Evolutionary conservation across 495 filamentous ascomycete species (phyloP), one percentile per base, ranked within the genome.

Genomic region (Neurospora africana): DNA sequence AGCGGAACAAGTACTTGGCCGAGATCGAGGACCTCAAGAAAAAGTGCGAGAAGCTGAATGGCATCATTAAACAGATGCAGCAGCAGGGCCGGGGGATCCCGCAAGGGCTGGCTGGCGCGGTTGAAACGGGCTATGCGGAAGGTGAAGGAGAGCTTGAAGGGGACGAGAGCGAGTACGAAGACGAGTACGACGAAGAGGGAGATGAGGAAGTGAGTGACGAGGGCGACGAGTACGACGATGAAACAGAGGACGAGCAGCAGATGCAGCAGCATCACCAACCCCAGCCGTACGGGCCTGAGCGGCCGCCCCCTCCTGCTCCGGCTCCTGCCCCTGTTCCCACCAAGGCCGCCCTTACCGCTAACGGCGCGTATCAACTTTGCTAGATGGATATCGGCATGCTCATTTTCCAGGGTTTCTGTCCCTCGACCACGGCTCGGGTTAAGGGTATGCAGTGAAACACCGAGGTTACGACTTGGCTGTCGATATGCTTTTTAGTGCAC

Each of bases 41-140:
- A 82, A 96, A 97, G 84, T 93, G 94, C 76, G 91, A 92, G 70
- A 95, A 97, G 77, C 89, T 99, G 43, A 94, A 95, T 81, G 92
- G 91, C 78, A 91, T 98, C 72, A 96, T 95, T 79, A 90, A 93
- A 72, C 92, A 92, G 74, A 97, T 97, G 93, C 94, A 97, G 81
- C 92, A 91, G 69, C 93, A 97, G 78, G 93, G 94, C 30, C 88
- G 93, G 17, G 91, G 90, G 68, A 82, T 88, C 69, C 87, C 86
- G 36, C 90, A 85, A 77, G 87, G 79, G 39, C 80, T 87, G 73
- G 83, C 86, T 36, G 87, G 82, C 40, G 86, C 86, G 69, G 83
- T 90, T 39, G 89, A 89, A 71, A 84, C 80, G 76, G 81, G 86
- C 70, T 82, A 82, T 70, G 78, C 76, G 38, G 83, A 84, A 72